Evolutionary conservation across 345 rosid genomes (phyloP).

Genomic region (Moringa oleifera): DNA sequence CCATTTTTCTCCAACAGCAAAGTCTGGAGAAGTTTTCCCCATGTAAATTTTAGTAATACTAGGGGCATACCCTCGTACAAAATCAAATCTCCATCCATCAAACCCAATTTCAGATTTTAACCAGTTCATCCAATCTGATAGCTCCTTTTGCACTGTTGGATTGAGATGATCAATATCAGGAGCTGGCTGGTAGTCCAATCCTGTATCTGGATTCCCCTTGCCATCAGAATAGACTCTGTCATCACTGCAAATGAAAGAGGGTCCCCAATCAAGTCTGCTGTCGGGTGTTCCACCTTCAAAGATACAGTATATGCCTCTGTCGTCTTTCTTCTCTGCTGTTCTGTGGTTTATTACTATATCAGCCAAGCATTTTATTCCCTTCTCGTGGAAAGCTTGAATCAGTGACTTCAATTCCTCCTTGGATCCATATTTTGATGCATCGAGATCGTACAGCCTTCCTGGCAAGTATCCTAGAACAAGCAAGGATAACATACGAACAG

Average conservation of each 20-base stretch:
- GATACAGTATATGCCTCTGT: constrained; percentile 49
- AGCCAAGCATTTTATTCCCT: constrained; percentile 65
- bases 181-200: constrained; percentile 39
- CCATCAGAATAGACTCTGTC: constrained; percentile 53
- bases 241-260: constrained; percentile 55
- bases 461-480: constrained; percentile 64
- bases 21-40: constrained; percentile 49
- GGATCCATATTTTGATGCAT: constrained; percentile 68
- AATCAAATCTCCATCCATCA: constrained; percentile 75
- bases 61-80: constrained; percentile 64
- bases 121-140: constrained; percentile 95
- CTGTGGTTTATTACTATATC: constrained; percentile 87
- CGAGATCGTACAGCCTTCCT: constrained; percentile 79
- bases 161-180: constrained; percentile 92
- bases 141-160: constrained; percentile 51
- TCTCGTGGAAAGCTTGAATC: constrained; percentile 37
- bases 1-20: constrained; percentile 85
- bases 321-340: constrained; percentile 70
- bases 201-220: constrained; percentile 66
- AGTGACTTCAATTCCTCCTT: constrained; percentile 47
- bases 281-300: constrained; percentile 89
- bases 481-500: too few relatives aligned
- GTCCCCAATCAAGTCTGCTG: constrained; percentile 81
- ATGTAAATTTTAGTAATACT: constrained; percentile 44
- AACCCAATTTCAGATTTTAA: constrained; percentile 67